Evolutionary conservation across 1,284 basidiomycete genomes (phyloP), one percentile per base, ranked within the genome.

Genomic region (Ceraceosorus bombacis): DNA sequence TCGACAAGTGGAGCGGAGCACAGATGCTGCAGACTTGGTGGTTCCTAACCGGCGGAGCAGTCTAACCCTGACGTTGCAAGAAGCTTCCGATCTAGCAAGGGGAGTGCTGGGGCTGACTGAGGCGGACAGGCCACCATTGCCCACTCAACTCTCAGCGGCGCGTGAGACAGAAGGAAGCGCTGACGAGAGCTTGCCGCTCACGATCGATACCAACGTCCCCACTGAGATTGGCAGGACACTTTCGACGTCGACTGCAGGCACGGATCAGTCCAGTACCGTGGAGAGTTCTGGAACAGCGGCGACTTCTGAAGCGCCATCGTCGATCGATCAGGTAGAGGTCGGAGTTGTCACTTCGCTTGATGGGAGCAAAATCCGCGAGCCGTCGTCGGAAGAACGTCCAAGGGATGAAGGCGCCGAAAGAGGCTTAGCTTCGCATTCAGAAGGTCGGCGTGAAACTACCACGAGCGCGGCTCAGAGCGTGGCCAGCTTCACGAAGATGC

Each of bases 181-280:
- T 4, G 43, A 10, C 2, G 15, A 15, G 10, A 46, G 43, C 43
- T 1, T 10, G 2, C 9, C 43, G 43, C 43, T 27, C 27, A 27
- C 43, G 4, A 15, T 10, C 43, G 43, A 46, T 46, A 10, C 10
- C 10, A 10, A 10, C 43, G 43, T 10, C 43, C 37, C 41, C 48
- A 62, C 71, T 2, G 72, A 74, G n/a, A 72, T 74, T 59, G 71
- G 72, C 51, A 63, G 71, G 13, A 73, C 72, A 5, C 70, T 69
- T 0, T 74, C 72, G 37, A 72, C 71, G 3, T 74, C 72, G 0
- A 74, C 72, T 0, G 71, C 67, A 37, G 61, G 67, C 37, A 66
- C 70, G 43, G n/a, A 41, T 15, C n/a, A 50, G 15, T 57, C 56
- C 15, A 64, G 65, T 51, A 63, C 66, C 41, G 60, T 62, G 15